These are phyloP conservation scores for Trametes punicea DNA, from an alignment of 768 basidiomycete species.

Conservation along the genomic window DNA sequence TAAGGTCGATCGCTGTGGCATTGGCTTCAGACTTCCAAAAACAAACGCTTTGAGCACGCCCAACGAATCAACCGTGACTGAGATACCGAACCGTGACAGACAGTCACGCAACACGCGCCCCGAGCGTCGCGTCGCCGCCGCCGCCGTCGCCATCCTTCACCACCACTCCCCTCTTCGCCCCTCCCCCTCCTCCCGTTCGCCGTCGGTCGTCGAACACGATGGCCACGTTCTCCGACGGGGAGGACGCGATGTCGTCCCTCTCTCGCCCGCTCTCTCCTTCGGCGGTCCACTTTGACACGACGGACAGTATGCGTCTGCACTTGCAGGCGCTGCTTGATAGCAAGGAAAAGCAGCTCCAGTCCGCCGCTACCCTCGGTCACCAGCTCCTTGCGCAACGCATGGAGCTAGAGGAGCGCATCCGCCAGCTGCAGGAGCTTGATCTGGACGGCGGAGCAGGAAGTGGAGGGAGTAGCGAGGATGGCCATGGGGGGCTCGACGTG, in stretches of 20 bases:
- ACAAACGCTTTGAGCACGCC: not conserved
- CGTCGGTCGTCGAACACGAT: constrained; percentile 23
- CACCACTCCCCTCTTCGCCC: constrained; percentile 5
- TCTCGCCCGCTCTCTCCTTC: constrained; percentile 19
- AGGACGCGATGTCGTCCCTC: constrained; percentile 20
- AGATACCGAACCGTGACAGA: not conserved
- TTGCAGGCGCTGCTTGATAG: constrained; percentile 67
- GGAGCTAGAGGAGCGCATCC: constrained; percentile 86
- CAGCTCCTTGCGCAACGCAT: constrained; percentile 91
- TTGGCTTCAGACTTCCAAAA: too few relatives aligned
- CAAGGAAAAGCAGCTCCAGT: constrained; percentile 91
- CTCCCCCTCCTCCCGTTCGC: not conserved
- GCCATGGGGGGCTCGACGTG: constrained; percentile 59
- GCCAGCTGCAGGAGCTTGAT: constrained; percentile 72
- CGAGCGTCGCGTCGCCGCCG: constrained; percentile 11
- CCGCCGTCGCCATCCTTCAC: constrained; percentile 1
- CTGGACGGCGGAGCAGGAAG: constrained; percentile 35
- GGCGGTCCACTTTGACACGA: constrained; percentile 3
- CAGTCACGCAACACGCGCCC: constrained; percentile 9
- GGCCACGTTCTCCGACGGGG: constrained; percentile 34
- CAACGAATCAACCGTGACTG: constrained; percentile 2
- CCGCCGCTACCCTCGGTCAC: constrained; percentile 90
- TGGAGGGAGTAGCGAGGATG: constrained; percentile 37
- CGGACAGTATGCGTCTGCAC: constrained; percentile 34
- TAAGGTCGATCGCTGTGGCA: too few relatives aligned